Evolutionary conservation across 495 filamentous ascomycete genomes (phyloP).

Genomic region (Massariosphaeria phaeospora): DNA sequence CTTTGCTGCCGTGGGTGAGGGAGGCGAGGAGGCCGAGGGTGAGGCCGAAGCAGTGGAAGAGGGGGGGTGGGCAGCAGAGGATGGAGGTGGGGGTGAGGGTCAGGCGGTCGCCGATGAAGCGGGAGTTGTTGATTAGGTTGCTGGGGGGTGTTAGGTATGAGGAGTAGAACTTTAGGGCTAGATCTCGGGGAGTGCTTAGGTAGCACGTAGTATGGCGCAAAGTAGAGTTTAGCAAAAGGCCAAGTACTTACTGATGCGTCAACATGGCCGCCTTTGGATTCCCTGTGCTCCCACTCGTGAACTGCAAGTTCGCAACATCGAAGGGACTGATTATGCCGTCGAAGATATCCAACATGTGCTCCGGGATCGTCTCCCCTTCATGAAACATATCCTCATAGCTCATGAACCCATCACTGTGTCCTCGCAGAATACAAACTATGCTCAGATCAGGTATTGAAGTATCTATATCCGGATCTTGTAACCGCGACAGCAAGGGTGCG

Average conservation of each 20-base stretch:
- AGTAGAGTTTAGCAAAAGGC: neutral
- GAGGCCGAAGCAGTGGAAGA: slow-evolving; percentile 73
- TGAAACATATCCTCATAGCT: slow-evolving; percentile 52
- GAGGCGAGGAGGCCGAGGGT: slow-evolving; percentile 64
- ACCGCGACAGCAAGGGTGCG: slow-evolving; percentile 47
- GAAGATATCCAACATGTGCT: slow-evolving; percentile 41
- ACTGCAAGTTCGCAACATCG: slow-evolving; percentile 66
- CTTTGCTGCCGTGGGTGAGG: slow-evolving; percentile 61
- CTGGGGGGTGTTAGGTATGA: slow-evolving; percentile 43
- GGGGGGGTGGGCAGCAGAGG: slow-evolving; percentile 64
- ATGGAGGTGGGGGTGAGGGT: slow-evolving; percentile 55
- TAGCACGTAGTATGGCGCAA: neutral
- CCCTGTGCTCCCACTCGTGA: slow-evolving; percentile 66
- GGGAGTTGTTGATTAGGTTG: slow-evolving; percentile 66
- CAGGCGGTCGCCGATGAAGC: slow-evolving; percentile 67
- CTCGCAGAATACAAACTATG: slow-evolving; percentile 54
- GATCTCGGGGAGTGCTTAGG: neutral
- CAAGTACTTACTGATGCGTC: slow-evolving; percentile 57
- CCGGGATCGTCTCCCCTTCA: slow-evolving; percentile 35
- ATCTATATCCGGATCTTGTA: slow-evolving; percentile 37
- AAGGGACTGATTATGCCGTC: slow-evolving; percentile 52
- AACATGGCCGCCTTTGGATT: slow-evolving; percentile 72
- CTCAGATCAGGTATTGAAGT: slow-evolving; percentile 33
- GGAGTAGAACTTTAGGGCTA: too few species aligned
- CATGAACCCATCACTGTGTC: slow-evolving; percentile 46